These are phyloP conservation scores for Sporothrix pseudoabietina DNA, from an alignment of 2,329 filamentous ascomycete species.

Conservation along the genomic window DNA sequence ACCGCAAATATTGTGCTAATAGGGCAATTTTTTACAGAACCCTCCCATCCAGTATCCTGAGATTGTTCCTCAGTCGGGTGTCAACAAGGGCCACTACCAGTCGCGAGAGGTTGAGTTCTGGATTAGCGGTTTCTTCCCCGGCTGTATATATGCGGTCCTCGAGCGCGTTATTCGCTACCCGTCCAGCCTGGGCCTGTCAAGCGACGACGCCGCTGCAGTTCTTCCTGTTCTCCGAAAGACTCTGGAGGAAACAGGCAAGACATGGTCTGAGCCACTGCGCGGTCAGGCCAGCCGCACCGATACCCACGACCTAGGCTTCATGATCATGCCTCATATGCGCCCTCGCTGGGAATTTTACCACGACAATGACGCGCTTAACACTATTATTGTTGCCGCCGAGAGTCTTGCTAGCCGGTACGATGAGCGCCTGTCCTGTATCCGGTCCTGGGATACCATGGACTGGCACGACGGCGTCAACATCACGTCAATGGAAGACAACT, in stretches of 20 bases:
- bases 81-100: slow-evolving; percentile 12
- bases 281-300: background rate
- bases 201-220: background rate
- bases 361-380: background rate
- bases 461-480: slow-evolving; percentile 12
- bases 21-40: background rate
- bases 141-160: background rate
- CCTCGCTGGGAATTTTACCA: slow-evolving; percentile 5
- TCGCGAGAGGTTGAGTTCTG: slow-evolving; percentile 20
- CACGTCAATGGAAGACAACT: background rate
- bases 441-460: slow-evolving; percentile 1
- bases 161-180: background rate
- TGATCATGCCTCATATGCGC: slow-evolving; percentile 17
- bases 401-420: background rate
- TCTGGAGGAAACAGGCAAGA: background rate
- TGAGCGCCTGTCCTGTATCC: background rate
- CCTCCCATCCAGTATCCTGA: slow-evolving; percentile 17
- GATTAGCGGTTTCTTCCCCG: background rate
- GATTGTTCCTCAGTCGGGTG: slow-evolving; percentile 6
- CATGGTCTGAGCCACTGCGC: background rate
- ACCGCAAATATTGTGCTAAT: background rate
- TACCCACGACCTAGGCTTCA: slow-evolving; percentile 4
- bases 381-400: background rate
- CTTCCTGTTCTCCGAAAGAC: background rate
- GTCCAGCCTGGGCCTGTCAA: background rate